Conservation (phyloP, 495 filamentous ascomycete species). For the Bryoglossum gracile region DNA sequence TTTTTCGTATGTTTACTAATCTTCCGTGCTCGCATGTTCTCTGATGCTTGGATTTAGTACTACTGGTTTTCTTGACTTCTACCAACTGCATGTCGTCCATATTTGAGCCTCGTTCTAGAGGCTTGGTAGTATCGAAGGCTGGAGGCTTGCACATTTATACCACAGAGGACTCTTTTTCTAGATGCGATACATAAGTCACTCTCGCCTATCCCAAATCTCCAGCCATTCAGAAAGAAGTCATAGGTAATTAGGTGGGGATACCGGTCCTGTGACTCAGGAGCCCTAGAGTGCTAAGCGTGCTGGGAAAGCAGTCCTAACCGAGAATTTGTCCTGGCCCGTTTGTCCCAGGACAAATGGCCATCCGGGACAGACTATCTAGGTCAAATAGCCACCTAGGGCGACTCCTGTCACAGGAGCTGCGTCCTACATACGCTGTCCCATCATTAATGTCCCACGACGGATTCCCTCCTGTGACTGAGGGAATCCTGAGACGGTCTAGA, state of each 20-base stretch:
- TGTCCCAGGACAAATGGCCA: background rate
- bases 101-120: no score
- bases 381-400: conserved; percentile 1
- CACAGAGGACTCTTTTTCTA: no score
- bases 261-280: background rate
- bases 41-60: conserved; percentile 2
- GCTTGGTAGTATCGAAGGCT: no score
- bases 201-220: no score
- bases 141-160: no score
- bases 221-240: no score
- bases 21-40: conserved; percentile 2
- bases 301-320: background rate
- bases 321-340: background rate
- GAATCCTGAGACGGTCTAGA: background rate
- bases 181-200: no score
- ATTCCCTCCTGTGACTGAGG: conserved; percentile 1
- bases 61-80: no score
- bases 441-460: background rate
- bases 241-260: background rate
- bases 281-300: background rate
- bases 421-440: background rate
- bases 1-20: conserved; percentile 10
- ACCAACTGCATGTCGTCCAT: no score
- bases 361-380: background rate
- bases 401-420: no score